Conservation (phyloP, 257 asterid species). For the Nicotiana undulata region DNA sequence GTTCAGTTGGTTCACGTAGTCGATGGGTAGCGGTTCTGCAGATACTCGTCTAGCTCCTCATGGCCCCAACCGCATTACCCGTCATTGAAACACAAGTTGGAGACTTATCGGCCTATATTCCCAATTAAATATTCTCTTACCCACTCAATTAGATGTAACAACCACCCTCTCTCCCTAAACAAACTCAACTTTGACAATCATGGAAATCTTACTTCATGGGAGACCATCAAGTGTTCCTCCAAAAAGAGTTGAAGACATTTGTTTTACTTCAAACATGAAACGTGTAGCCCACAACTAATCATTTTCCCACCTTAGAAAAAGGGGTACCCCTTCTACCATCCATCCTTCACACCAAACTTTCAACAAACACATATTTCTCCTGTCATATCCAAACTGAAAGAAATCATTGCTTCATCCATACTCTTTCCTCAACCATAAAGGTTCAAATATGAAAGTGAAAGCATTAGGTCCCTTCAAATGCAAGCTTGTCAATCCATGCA, state of each 20-base stretch:
- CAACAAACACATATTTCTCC: neutral
- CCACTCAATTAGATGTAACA: too few species aligned
- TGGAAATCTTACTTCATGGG: neutral
- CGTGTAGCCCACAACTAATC: constrained; percentile 1
- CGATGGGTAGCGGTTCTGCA: too few species aligned
- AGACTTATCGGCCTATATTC: too few species aligned
- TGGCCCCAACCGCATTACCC: too few species aligned
- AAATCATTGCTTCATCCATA: constrained; percentile 21
- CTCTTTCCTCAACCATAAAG: constrained; percentile 16
- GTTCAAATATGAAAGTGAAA: constrained; percentile 12
- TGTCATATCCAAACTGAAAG: constrained; percentile 1
- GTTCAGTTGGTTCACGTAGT: too few species aligned
- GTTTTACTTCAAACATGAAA: neutral
- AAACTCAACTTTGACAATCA: neutral
- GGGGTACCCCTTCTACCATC: neutral
- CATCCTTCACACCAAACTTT: neutral
- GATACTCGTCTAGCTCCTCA: too few species aligned
- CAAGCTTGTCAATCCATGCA: constrained; percentile 52
- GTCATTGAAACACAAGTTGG: too few species aligned
- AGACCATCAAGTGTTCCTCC: neutral
- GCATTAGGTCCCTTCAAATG: constrained; percentile 31
- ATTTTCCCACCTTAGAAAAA: constrained; percentile 1
- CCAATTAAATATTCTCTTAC: too few species aligned
- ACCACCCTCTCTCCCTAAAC: too few species aligned
- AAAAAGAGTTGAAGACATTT: neutral